Conservation (phyloP, 2,329 filamentous ascomycete genomes). For the Stagonosporopsis chrysanthemi region DNA sequence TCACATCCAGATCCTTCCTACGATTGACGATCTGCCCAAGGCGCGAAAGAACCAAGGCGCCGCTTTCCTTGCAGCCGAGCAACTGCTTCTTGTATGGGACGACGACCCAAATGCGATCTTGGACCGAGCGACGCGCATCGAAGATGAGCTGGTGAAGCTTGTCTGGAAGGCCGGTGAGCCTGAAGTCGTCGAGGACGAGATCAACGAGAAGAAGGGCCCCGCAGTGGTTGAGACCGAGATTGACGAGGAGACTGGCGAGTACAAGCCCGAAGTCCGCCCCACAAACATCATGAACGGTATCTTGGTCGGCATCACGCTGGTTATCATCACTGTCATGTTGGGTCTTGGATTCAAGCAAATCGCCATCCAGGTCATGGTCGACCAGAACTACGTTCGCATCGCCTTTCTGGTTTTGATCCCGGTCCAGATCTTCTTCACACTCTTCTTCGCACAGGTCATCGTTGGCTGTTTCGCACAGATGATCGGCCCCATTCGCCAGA, state of each 20-base stretch:
- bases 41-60: constrained; percentile 81
- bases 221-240: constrained; percentile 63
- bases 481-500: constrained; percentile 76
- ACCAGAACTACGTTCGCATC: constrained; percentile 68
- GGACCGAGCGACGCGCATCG: constrained; percentile 71
- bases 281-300: constrained; percentile 74
- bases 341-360: constrained; percentile 75
- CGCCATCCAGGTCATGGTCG: constrained; percentile 72
- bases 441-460: constrained; percentile 83
- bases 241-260: constrained; percentile 75
- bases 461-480: constrained; percentile 77
- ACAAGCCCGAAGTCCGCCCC: constrained; percentile 69
- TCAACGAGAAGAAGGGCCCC: constrained; percentile 57
- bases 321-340: constrained; percentile 70
- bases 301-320: constrained; percentile 71
- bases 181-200: constrained; percentile 62
- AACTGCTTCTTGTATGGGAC: constrained; percentile 78
- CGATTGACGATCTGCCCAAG: constrained; percentile 71
- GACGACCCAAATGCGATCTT: constrained; percentile 76
- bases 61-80: constrained; percentile 76
- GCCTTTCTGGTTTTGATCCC: constrained; percentile 72
- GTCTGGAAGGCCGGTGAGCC: constrained; percentile 71
- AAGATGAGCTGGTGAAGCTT: constrained; percentile 77
- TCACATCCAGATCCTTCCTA: constrained; percentile 77
- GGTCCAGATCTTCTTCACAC: constrained; percentile 79